Base-by-base conservation (phyloP, 179 eudicot species). In the Silene coronaria region DNA sequence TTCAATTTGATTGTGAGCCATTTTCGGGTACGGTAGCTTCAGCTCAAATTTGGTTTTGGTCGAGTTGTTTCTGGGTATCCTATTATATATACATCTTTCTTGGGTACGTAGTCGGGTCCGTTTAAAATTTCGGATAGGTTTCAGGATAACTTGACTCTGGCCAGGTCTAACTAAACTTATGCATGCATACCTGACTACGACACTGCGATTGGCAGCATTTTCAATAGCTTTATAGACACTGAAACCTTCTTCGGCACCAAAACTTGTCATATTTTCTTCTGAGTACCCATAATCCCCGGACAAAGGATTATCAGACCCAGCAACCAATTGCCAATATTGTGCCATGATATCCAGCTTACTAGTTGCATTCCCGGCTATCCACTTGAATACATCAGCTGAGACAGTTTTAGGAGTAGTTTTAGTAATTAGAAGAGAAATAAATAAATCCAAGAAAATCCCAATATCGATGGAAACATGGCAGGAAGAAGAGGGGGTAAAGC, bases 271-370 rank as follows among this genome's bases (percentile, higher is more conserved):
- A 27, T 89, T 89, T 77, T 85, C 86, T 82, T 87, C 79, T 23
- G 93, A 85, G 83, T 89, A 90, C 26, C 97, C 97, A 76, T 87
- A 92, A 82, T 92, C 97, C 75, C 97, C 97, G 7, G 94, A 92
- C 66, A 70, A 91, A 81, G 94, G 88, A 77, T 91, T 85, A 72
- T 86, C 64, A 14, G 94, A 86, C n/a, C 73, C 80, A 26, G 97
- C 90, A 76, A 87, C 74, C 74, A 92, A 80, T 66, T 91, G 96
- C 97, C 97, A 92, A 75, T 92, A 92, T 59, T 92, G 97, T 61
- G 93, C 89, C 75, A 92, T 87, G 72, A 92, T 80, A 75, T 92
- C 96, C 84, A 92, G 81, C 51, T 77, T 89, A 74, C 67, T 64
- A 38, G 96, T 82, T 78, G 97, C 82, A 46, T 92, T 92, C 58